These are phyloP conservation scores for Neonectria hederae DNA, from an alignment of 2,329 filamentous ascomycete genomes.

Conservation along the genomic window DNA sequence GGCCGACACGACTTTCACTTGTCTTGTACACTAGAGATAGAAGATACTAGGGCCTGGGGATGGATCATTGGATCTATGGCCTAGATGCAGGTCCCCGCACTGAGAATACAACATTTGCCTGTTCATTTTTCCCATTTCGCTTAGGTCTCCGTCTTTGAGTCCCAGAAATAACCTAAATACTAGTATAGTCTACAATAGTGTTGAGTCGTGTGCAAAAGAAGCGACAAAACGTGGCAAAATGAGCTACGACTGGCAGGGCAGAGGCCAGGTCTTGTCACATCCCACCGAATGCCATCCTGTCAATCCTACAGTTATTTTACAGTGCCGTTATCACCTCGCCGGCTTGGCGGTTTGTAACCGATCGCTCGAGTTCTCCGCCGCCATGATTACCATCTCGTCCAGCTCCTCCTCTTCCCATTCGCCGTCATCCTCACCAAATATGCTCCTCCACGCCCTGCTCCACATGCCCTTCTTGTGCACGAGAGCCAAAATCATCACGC, in stretches of 20 bases:
- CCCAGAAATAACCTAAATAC: slow-evolving; percentile 8
- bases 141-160: neutral
- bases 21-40: slow-evolving; percentile 45
- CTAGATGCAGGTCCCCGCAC: slow-evolving; percentile 10
- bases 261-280: slow-evolving; percentile 7
- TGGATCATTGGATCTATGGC: slow-evolving; percentile 25
- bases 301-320: slow-evolving; percentile 42
- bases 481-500: slow-evolving; percentile 88
- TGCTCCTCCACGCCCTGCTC: slow-evolving; percentile 79
- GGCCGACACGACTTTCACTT: slow-evolving; percentile 28
- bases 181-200: slow-evolving; percentile 26
- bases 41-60: slow-evolving; percentile 36
- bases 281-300: slow-evolving; percentile 14
- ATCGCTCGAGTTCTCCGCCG: slow-evolving; percentile 39
- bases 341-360: slow-evolving; percentile 27
- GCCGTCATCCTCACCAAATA: slow-evolving; percentile 69
- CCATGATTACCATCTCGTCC: slow-evolving; percentile 52
- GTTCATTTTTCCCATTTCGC: neutral
- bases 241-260: slow-evolving; percentile 9
- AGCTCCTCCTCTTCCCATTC: slow-evolving; percentile 67
- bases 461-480: slow-evolving; percentile 94
- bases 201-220: slow-evolving; percentile 26
- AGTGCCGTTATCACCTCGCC: slow-evolving; percentile 29
- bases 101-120: slow-evolving; percentile 19
- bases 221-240: slow-evolving; percentile 2